phyloP scores from a whole-genome alignment of 2,329 filamentous ascomycete species.

The Ramularia endophylla region DNA sequence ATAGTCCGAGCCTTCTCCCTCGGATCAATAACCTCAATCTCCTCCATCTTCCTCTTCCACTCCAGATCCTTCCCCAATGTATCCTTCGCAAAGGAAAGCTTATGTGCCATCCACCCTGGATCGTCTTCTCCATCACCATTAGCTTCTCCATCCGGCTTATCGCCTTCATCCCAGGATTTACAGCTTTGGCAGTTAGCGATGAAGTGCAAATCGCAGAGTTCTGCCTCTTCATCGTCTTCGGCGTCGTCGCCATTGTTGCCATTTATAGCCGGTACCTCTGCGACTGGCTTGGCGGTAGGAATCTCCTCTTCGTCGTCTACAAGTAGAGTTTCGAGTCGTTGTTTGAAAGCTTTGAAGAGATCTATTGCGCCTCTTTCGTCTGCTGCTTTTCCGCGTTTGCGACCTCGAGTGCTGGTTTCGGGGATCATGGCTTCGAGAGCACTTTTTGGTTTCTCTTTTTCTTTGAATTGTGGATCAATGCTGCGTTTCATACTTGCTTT shows the following conservation, averaged over 20 bases:
- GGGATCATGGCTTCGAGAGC: slow-evolving; percentile 70
- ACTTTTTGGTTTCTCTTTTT: slow-evolving; percentile 57
- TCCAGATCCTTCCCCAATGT: slow-evolving; percentile 83
- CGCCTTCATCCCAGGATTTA: slow-evolving; percentile 65
- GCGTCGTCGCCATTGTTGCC: slow-evolving; percentile 7
- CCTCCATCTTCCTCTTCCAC: slow-evolving; percentile 85
- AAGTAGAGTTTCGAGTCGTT: slow-evolving; percentile 56
- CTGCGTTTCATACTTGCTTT: slow-evolving; percentile 76
- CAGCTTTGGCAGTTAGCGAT: slow-evolving; percentile 94
- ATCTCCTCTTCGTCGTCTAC: slow-evolving; percentile 5
- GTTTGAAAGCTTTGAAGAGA: slow-evolving; percentile 72
- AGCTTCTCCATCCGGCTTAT: slow-evolving; percentile 49
- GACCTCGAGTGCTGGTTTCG: slow-evolving; percentile 60
- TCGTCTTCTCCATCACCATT: slow-evolving; percentile 42
- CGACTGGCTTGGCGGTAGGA: not conserved
- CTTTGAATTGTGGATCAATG: slow-evolving; percentile 27
- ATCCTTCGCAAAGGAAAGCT: slow-evolving; percentile 81
- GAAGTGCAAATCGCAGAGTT: slow-evolving; percentile 88
- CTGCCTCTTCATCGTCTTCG: slow-evolving; percentile 59
- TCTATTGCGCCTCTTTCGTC: slow-evolving; percentile 56
- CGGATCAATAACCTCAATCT: slow-evolving; percentile 78
- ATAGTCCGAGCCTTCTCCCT: slow-evolving; percentile 27
- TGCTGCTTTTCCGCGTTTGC: slow-evolving; percentile 57
- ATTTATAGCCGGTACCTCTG: slow-evolving; percentile 3
- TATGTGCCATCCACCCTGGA: slow-evolving; percentile 78